Percentiles rank a stretch among this genome's conserved stretches.
These are phyloP conservation scores for Candida schatavii DNA, from an alignment of 805 yeast species.

Conservation along the genomic window DNA sequence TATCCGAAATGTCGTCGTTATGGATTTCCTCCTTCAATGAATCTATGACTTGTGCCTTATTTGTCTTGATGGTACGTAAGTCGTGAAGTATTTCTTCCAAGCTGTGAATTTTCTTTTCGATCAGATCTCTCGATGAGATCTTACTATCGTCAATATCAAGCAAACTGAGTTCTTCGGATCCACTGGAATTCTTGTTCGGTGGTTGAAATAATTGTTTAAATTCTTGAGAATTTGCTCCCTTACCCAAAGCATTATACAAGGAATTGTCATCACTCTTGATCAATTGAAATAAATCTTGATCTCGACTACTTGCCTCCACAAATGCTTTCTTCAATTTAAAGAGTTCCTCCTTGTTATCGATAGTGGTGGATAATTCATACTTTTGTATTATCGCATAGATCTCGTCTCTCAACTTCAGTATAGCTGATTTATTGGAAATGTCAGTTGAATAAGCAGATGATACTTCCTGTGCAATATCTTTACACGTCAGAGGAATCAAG, in stretches of 20 bases:
- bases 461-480: conserved; percentile 19
- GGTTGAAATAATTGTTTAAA: conserved; percentile 31
- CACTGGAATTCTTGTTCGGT: background rate
- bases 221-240: conserved; percentile 42
- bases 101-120: conserved; percentile 37
- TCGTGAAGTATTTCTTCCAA: conserved; percentile 60
- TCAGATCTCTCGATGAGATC: conserved; percentile 21
- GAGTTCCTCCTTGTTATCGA: conserved; percentile 48
- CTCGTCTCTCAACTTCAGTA: conserved; percentile 30
- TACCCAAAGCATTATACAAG: conserved; percentile 26
- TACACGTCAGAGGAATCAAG: conserved; percentile 4
- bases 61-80: conserved; percentile 59
- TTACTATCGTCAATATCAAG: conserved; percentile 63
- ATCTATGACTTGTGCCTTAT: conserved; percentile 56
- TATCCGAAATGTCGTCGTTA: conserved; percentile 79
- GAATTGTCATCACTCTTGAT: conserved; percentile 32
- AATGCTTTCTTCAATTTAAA: conserved; percentile 57
- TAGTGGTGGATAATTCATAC: conserved; percentile 26
- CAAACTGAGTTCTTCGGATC: conserved; percentile 41
- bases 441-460: conserved; percentile 29
- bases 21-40: conserved; percentile 71
- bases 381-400: conserved; percentile 34
- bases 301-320: conserved; percentile 60
- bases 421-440: conserved; percentile 27
- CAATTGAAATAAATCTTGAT: conserved; percentile 48